A percentile compares a stretch with the other conserved stretches of the same genome.
Conservation (phyloP, 768 basidiomycete genomes). For the Rhodotorula paludigena region DNA sequence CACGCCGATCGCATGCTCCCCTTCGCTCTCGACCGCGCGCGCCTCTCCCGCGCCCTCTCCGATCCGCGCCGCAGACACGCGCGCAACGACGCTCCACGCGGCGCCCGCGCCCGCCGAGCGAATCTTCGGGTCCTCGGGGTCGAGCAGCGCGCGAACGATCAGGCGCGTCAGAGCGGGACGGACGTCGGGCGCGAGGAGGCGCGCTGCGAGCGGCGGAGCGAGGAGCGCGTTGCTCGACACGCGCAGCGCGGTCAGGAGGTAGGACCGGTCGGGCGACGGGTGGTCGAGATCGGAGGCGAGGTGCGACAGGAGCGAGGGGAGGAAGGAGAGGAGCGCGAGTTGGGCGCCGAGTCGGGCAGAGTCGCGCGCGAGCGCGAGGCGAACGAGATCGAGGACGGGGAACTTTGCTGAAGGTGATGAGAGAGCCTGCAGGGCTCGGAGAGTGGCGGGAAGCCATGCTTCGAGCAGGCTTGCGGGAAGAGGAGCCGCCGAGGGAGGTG, state of each 20-base stretch:
- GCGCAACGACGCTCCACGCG: constrained; percentile 30
- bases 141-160: constrained; percentile 24
- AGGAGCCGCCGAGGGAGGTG: neutral
- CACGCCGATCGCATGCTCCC: constrained; percentile 68
- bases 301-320: neutral
- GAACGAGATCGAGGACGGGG: constrained; percentile 77
- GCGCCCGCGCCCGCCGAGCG: constrained; percentile 20
- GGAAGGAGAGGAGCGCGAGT: neutral
- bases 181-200: constrained; percentile 29
- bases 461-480: constrained; percentile 12
- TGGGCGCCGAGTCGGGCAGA: neutral
- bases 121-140: constrained; percentile 17
- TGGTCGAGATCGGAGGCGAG: constrained; percentile 11
- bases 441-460: constrained; percentile 46
- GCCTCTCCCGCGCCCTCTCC: constrained; percentile 53
- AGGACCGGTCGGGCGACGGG: constrained; percentile 36
- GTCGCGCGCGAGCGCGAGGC: constrained; percentile 62
- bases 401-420: constrained; percentile 54
- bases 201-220: constrained; percentile 38
- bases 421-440: constrained; percentile 2
- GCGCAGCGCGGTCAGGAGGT: constrained; percentile 46
- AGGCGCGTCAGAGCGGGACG: constrained; percentile 9
- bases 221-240: constrained; percentile 46
- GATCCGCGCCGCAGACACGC: constrained; percentile 10
- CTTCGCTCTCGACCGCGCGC: constrained; percentile 72